These are phyloP conservation scores for Juglanconis oblonga DNA, from an alignment of 2,329 filamentous ascomycete species.

Conservation along the genomic window DNA sequence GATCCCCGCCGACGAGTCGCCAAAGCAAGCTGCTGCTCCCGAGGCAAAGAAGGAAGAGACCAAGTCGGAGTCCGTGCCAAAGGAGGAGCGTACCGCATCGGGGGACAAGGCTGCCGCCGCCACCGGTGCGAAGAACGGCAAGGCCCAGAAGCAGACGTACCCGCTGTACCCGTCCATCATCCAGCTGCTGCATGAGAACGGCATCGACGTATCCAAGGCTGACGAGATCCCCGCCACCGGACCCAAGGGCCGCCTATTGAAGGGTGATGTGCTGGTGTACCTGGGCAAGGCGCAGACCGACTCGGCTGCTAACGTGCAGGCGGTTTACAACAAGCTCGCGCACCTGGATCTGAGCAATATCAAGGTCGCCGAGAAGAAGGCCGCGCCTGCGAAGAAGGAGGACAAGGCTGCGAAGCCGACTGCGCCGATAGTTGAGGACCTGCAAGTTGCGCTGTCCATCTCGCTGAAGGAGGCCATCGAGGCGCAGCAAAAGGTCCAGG, in stretches of 20 bases:
- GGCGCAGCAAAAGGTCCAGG: constrained; percentile 76
- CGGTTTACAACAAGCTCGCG: constrained; percentile 68
- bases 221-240: constrained; percentile 84
- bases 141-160: constrained; percentile 63
- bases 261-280: constrained; percentile 92
- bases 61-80: constrained; percentile 21
- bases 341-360: constrained; percentile 96
- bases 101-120: constrained; percentile 14
- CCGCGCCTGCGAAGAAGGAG: constrained; percentile 32
- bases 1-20: constrained; percentile 66
- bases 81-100: constrained; percentile 17
- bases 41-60: constrained; percentile 19
- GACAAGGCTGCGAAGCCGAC: constrained; percentile 34
- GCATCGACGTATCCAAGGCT: constrained; percentile 71
- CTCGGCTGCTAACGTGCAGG: constrained; percentile 68
- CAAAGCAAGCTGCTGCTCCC: constrained; percentile 37
- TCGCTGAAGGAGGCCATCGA: constrained; percentile 76
- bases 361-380: constrained; percentile 65
- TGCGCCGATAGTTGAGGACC: constrained; percentile 41
- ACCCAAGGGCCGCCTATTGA: constrained; percentile 82
- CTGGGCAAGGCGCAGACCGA: constrained; percentile 72
- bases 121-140: constrained; percentile 33
- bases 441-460: constrained; percentile 69
- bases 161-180: constrained; percentile 80
- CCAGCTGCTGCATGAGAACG: constrained; percentile 76